Evolutionary conservation across 2,329 filamentous ascomycete species (phyloP), one percentile per base, ranked within the genome.

Genomic region (Rutstroemia sp.): DNA sequence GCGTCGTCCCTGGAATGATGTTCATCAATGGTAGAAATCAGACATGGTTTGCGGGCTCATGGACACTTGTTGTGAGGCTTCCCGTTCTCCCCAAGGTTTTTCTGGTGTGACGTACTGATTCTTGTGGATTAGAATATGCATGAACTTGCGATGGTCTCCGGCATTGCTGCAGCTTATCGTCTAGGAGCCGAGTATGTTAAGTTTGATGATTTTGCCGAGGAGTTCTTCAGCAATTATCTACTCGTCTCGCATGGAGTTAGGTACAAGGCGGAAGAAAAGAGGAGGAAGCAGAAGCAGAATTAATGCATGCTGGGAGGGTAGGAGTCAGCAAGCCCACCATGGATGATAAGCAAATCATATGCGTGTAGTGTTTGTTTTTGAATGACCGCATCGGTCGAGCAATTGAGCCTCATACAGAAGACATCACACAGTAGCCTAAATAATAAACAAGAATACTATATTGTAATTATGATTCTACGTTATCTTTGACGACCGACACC

Each of bases 1-100:
- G 81, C 37, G 83, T 86, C 1, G 83, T 90, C 1, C 86, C 86
- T 58, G 82, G 82, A 60, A 80, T 90, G 78, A 86, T 86, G 84
- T 79, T 86, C 23, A 76, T 90, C 3, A 84, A 90, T 61, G 84
- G 84, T 0, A 79, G 75, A 59, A 81, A 81, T 25, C 73, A 75
- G 49, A 89, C 86, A 0, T 73, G 48, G 17, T 65, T 67, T 56
- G 62, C 63, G 5, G 62, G 65, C 2, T 64, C 61, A 4, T 68
- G 63, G 65, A 68, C 65, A n/a, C 51, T 67, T 21, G 66, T 67
- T n/a, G 66, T 67, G 59, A 56, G 63, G 57, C 25, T 27, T 10
- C 39, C 27, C 16, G 14, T n/a, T 21, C 44, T 23, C 44, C 12
- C 19, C 21, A 12, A 12, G 14, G 6, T 48, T 48, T 14, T 5